Evolutionary conservation across 768 basidiomycete genomes (phyloP), one percentile per base, ranked within the genome.

Genomic region (Cystobasidium onofrii): DNA sequence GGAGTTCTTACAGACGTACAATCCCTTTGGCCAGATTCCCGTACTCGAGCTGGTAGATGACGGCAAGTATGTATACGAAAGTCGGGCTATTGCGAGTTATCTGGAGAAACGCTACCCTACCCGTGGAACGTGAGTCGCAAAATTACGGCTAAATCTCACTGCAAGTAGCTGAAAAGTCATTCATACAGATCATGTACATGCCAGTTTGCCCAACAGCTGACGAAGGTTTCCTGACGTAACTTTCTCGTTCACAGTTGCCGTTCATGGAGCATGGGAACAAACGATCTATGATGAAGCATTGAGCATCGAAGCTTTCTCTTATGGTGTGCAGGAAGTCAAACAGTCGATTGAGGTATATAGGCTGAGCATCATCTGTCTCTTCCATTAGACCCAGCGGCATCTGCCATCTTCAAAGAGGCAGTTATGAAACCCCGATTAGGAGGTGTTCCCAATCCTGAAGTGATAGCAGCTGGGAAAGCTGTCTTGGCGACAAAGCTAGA

Each of bases 301-400:
- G 15, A 71, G 69, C 55, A 44, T 71, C 31, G 69, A 71, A 31
- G 69, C 69, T 20, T 71, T 71, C 29, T n/a, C 50, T 41, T 71
- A 31, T 23, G 69, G 69, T 71, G 33, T 31, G 69, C 31, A 18
- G 23, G 54, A 36, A 31, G 25, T 36, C 6, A n/a, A 3, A n/a
- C n/a, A 36, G 61, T n/a, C n/a, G 31, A 20, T 63, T 9, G 61
- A 27, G 3, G 27, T 27, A 25, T 23, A 27, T 34, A n/a, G 23
- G 10, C 25, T 10, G 15, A 36, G n/a, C 64, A 31, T 63, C n/a
- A n/a, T 31, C 61, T 9, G 27, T 63, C 27, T 36, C 13, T 15
- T 44, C 31, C 69, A n/a, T n/a, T n/a, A 71, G 69, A 71, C 25
- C 69, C 69, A 15, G 7, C 54, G 4, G 69, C 69, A 36, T 52